Evolutionary conservation across 345 rosid genomes (phyloP), one percentile per base, ranked within the genome.

Genomic region (Pistacia vera): DNA sequence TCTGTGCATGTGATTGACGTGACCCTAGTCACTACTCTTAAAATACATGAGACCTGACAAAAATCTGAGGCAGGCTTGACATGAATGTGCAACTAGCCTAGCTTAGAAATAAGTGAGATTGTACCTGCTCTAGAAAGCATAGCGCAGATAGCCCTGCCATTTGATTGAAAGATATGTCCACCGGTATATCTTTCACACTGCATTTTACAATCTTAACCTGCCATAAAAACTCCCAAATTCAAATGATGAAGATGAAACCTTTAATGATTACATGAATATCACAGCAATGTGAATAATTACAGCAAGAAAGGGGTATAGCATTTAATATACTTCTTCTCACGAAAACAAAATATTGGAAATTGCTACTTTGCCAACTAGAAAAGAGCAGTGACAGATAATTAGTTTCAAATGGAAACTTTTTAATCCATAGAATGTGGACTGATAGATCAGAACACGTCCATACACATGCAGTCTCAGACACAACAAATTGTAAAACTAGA

Each of bases 131-230:
- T 10, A 92, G 84, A 81, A 92, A 93, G 83, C 94, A 92, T 65
- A 93, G 74, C 35, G 97, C 86, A 73, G 84, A 79, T 11, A 93
- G 91, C 59, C 98, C 98, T 0, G 95, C 88, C 73, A 73, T 75
- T 81, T 92, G 97, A 81, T 93, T 92, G 78, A 93, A 92, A 28
- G 98, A 93, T 81, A 93, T 90, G 77, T 93, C 98, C 38, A 93
- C 91, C 2, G 92, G 87, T 64, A 89, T 86, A 69, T 84, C 81
- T 70, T 85, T 83, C 68, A 90, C 90, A 33, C 62, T 79, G 80
- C 93, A 93, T 80, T 93, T 93, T 60, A 93, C 83, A 65, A 93
- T 84, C 84, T 92, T 89, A 75, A 93, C 98, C 97, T 93, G 88
- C 81, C 71, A 83, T 55, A 5, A 36, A 55, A 75, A 84, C 57